Conservation (phyloP, 345 rosid species). For the Gossypium sturtianum region DNA sequence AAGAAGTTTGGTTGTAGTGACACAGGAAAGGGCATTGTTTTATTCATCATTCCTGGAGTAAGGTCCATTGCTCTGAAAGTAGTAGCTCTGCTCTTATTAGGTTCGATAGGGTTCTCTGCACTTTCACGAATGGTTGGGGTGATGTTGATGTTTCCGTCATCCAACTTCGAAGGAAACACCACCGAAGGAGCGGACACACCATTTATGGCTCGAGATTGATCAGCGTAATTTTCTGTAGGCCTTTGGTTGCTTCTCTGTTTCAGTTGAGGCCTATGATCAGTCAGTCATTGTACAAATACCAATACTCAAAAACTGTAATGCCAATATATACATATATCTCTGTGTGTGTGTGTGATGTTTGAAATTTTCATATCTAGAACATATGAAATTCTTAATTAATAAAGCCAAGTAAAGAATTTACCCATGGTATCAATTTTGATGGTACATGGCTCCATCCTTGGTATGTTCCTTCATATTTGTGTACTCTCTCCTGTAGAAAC, state of each 20-base stretch:
- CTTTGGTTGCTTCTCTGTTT: conserved; percentile 51
- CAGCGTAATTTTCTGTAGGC: conserved; percentile 39
- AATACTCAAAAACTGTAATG: neutral
- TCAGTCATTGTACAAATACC: neutral
- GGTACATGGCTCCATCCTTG: conserved; percentile 75
- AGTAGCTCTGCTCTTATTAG: conserved; percentile 30
- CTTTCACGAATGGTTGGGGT: conserved; percentile 37
- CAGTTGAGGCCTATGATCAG: conserved; percentile 4
- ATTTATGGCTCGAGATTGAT: conserved; percentile 34
- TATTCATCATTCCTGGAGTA: conserved; percentile 28
- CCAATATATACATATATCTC: neutral
- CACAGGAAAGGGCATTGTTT: conserved; percentile 48
- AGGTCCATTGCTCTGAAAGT: conserved; percentile 41
- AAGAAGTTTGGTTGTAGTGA: conserved; percentile 53
- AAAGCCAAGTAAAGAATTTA: conserved; percentile 26
- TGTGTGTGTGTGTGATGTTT: too few species aligned
- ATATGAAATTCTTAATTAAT: neutral
- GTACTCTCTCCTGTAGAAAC: conserved; percentile 76
- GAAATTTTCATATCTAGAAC: too few species aligned
- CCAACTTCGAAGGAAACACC: conserved; percentile 42
- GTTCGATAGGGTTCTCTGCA: conserved; percentile 32
- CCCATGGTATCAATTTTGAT: conserved; percentile 65
- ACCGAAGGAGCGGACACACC: conserved; percentile 34
- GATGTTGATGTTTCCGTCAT: conserved; percentile 40
- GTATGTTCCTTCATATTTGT: conserved; percentile 62